These are phyloP conservation scores for Firmiana major DNA, from an alignment of 345 rosid species.

Conservation along the genomic window DNA sequence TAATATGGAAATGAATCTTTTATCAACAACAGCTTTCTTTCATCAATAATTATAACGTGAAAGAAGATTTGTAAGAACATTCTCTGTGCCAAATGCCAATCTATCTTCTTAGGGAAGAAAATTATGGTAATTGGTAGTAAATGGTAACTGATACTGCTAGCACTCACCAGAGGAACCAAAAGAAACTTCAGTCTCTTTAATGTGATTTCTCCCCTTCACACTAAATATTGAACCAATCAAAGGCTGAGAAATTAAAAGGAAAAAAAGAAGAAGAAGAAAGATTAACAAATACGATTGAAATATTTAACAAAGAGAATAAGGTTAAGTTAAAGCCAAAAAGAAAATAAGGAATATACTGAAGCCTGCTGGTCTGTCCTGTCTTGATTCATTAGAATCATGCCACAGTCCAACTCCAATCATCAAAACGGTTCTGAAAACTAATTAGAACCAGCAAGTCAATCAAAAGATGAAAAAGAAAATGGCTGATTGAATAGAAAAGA, in stretches of 20 bases:
- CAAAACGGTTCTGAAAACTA: neutral
- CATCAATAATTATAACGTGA: neutral
- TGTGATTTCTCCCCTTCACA: slow-evolving; percentile 27
- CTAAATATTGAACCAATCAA: slow-evolving; percentile 30
- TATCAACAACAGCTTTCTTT: neutral
- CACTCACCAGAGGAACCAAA: slow-evolving; percentile 32
- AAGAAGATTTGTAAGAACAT: neutral
- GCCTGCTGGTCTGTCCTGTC: slow-evolving; percentile 36
- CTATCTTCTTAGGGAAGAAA: neutral
- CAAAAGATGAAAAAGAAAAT: neutral
- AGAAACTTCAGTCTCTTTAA: slow-evolving; percentile 22
- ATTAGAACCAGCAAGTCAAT: neutral
- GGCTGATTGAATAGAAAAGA: neutral
- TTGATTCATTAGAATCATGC: slow-evolving; percentile 32
- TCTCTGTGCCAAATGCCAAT: neutral
- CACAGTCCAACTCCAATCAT: slow-evolving; percentile 11
- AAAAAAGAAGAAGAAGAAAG: neutral
- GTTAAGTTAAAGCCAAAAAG: neutral
- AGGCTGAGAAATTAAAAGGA: neutral
- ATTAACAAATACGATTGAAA: neutral
- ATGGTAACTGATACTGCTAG: neutral
- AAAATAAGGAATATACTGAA: neutral
- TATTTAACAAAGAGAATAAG: neutral
- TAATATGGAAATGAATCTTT: neutral
- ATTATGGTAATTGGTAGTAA: neutral